Base-by-base conservation (phyloP, 305 asterid species). In the Coffea humblotiana region DNA sequence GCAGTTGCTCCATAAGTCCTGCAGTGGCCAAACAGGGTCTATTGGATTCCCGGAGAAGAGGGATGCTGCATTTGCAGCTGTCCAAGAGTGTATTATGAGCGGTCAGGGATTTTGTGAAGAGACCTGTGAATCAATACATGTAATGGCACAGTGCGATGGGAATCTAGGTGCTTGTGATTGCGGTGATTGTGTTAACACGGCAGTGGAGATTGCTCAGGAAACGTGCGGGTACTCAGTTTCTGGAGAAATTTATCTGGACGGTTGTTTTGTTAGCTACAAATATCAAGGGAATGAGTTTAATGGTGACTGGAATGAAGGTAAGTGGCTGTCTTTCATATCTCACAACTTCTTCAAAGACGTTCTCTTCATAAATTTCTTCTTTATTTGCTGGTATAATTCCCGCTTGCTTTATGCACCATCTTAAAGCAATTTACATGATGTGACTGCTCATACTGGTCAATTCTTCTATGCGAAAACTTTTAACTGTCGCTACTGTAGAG, bases 191-290 rank as follows among this genome's bases (percentile, higher is more conserved):
- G 87, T 90, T 29, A 81, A 43, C 60, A 83, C 35, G 61, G 97
- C 97, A 1, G 82, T 77, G 68, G 77, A 86, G 79, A 82, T 89
- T 74, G 94, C 82, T 43, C 87, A 82, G 52, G 89, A 84, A 37
- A 90, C 87, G 76, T 93, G 97, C 74, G 84, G 87, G 4, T 80
- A 85, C 79, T 87, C 97, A 3, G 80, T 83, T 82, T 87, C 87
- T 11, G 97, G 91, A 5, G 91, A 93, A 74, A 74, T 90, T 51
- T 93, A 91, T 63, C 75, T 91, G 88, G 95, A 90, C 32, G 77
- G 88, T 48, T 93, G 97, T 84, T 93, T 78, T 70, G 23, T 93
- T n/a, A 89, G 87, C 71, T 93, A 86, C 66, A 78, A 77, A 40
- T 89, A 89, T 65, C 45, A 72, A 4, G 82, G 79, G 13, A 45